phyloP scores from a whole-genome alignment of 2,329 filamentous ascomycete species.

The Neonectria punicea region DNA sequence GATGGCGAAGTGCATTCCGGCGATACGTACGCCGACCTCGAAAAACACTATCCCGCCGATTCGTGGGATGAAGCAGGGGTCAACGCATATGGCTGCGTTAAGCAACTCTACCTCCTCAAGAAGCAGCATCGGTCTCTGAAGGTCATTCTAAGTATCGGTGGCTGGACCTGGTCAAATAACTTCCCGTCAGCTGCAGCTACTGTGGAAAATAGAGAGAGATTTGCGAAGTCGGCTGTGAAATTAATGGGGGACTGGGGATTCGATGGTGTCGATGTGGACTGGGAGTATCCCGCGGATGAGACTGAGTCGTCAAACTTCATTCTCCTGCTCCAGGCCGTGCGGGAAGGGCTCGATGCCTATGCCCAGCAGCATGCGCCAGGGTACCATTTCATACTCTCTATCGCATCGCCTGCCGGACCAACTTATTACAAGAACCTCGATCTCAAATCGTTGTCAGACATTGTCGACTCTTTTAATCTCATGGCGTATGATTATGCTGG shows the following conservation, averaged over 20 bases:
- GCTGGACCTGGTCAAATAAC: slow-evolving; percentile 84
- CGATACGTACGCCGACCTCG: slow-evolving; percentile 74
- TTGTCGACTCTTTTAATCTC: slow-evolving; percentile 68
- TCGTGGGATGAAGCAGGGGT: slow-evolving; percentile 72
- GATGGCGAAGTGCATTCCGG: slow-evolving; percentile 79
- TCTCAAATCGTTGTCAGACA: slow-evolving; percentile 57
- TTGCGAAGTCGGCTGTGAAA: slow-evolving; percentile 75
- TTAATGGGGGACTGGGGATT: slow-evolving; percentile 82
- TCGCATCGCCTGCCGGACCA: slow-evolving; percentile 62
- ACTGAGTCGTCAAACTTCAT: slow-evolving; percentile 57
- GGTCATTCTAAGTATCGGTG: slow-evolving; percentile 81
- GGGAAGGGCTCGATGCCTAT: slow-evolving; percentile 60
- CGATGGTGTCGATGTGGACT: slow-evolving; percentile 57
- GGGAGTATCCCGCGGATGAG: slow-evolving; percentile 51
- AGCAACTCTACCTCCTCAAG: slow-evolving; percentile 83
- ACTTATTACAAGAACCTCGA: slow-evolving; percentile 60
- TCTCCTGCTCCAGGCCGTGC: slow-evolving; percentile 55
- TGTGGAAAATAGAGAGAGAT: slow-evolving; percentile 68
- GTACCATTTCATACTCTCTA: slow-evolving; percentile 65
- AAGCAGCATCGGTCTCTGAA: slow-evolving; percentile 83
- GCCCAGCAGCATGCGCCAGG: slow-evolving; percentile 54
- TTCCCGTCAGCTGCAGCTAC: slow-evolving; percentile 76
- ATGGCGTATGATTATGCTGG: slow-evolving; percentile 84
- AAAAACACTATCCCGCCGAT: slow-evolving; percentile 78
- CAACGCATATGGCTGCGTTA: slow-evolving; percentile 84